Conservation (phyloP, 2,329 filamentous ascomycete species). For the Venturiaceae sp. region DNA sequence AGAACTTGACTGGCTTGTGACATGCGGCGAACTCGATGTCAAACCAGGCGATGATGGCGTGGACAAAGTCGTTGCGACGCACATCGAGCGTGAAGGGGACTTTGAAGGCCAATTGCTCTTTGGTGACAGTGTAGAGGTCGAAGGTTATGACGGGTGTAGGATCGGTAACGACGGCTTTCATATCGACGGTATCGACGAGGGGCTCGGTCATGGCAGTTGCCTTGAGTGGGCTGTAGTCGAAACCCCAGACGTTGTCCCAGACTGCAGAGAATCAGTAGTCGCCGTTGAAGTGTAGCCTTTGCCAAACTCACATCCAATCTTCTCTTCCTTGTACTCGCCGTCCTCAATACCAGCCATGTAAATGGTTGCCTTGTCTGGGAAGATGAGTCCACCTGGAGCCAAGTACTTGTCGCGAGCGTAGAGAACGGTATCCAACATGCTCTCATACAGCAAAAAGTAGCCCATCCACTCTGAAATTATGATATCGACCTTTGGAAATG, state of each 20-base stretch:
- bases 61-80: constrained; percentile 87
- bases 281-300: neutral
- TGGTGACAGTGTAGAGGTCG: constrained; percentile 84
- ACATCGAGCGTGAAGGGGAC: constrained; percentile 65
- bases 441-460: constrained; percentile 97
- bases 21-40: constrained; percentile 97
- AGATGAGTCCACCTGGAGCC: constrained; percentile 78
- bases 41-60: constrained; percentile 97
- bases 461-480: constrained; percentile 99
- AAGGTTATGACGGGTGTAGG: constrained; percentile 76
- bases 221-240: constrained; percentile 93
- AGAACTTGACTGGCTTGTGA: constrained; percentile 97
- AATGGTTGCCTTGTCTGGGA: constrained; percentile 97
- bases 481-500: constrained; percentile 93
- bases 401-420: constrained; percentile 94
- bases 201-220: constrained; percentile 88
- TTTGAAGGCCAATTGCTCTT: constrained; percentile 74
- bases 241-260: constrained; percentile 99
- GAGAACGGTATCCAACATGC: constrained; percentile 96
- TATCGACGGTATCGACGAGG: constrained; percentile 92
- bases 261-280: constrained; percentile 45
- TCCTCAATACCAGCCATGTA: constrained; percentile 96
- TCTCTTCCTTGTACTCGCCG: constrained; percentile 99
- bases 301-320: constrained; percentile 80
- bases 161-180: constrained; percentile 95